These are phyloP conservation scores for Coemansia sp. DNA, from an alignment of 192 early-diverging fungal genomes.

Conservation along the genomic window DNA sequence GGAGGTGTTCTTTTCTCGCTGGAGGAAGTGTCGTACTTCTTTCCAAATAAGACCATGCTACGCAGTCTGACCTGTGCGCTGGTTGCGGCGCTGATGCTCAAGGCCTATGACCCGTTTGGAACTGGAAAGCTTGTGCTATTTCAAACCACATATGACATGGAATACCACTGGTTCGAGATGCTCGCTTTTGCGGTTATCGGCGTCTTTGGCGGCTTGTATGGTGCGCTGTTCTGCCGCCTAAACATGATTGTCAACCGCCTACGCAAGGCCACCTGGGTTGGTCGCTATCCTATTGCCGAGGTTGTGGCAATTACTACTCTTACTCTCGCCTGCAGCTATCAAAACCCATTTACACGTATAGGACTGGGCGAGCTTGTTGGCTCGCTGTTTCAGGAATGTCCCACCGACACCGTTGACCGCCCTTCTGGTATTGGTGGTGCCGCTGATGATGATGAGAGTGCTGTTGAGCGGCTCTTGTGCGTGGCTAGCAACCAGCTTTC, in stretches of 20 bases:
- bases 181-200: constrained; percentile 66
- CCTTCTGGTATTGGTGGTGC: constrained; percentile 31
- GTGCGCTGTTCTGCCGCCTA: constrained; percentile 74
- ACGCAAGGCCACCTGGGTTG: constrained; percentile 72
- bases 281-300: constrained; percentile 70
- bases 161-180: constrained; percentile 75
- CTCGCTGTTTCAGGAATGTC: constrained; percentile 88
- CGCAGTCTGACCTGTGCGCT: constrained; percentile 71
- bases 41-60: constrained; percentile 61
- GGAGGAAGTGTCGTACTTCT: constrained; percentile 91
- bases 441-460: constrained; percentile 57
- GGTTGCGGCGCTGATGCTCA: constrained; percentile 53
- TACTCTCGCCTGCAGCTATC: constrained; percentile 76
- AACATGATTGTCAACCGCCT: constrained; percentile 68
- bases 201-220: constrained; percentile 75
- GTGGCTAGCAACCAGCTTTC: constrained; percentile 45
- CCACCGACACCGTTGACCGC: constrained; percentile 21
- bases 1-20: constrained; percentile 93
- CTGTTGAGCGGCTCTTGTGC: constrained; percentile 66
- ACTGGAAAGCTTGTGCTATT: constrained; percentile 59
- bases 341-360: constrained; percentile 83
- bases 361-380: constrained; percentile 83
- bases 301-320: constrained; percentile 65
- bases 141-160: constrained; percentile 62
- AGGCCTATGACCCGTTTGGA: constrained; percentile 60